Base-by-base conservation (phyloP, 2,329 filamentous ascomycete species). In the Phyllosticta ampelicida region DNA sequence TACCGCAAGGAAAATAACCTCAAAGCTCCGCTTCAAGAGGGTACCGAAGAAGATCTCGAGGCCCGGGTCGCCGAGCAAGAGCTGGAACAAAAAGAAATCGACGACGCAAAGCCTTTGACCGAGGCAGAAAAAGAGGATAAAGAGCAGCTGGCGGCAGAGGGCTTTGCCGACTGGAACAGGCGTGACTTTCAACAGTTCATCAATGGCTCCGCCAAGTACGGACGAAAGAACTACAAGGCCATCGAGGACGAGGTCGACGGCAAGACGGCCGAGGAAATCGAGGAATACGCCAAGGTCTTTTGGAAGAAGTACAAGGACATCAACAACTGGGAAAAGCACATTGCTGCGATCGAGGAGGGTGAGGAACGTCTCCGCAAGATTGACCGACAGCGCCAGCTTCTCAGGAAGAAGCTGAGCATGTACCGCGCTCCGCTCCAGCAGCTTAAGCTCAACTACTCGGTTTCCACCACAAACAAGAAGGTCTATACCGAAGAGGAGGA, bases 391-490 rank as follows among this genome's bases (percentile, higher is more conserved):
- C 87, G 90, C 62, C 92, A 95, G 74, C 86, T 97, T 77, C 81
- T 99, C 58, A 85, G 86, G 62, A 95, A 91, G 81, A 99, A 99
- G 82, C 88, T 99, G 81, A 82, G 86, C 66, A 89, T 94, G 78
- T 97, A 96, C 71, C 87, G 94, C n/a, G 92, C 97, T 54, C 95
- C 94, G 21, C 80, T 99, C 16, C 94, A 99, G 72, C 94, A 99
- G 73, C 84, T 99, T 67, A 96, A 96, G 78, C 90, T 99, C 77
- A 97, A 96, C 75, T 99, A 99, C 74, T 96, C 91, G 0, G 94
- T 99, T 26, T 96, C 90, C 6, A 99, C 94, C 1, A 99, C 95
- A 9, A 99, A 99, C 82, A 99, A 99, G 78, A 99, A 99, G 77
- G 91, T 99, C 0, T 99, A 99, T 71, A 97, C 91, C 0, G 95